These are phyloP conservation scores for Suillus paluster DNA, from an alignment of 768 basidiomycete genomes.

Conservation along the genomic window DNA sequence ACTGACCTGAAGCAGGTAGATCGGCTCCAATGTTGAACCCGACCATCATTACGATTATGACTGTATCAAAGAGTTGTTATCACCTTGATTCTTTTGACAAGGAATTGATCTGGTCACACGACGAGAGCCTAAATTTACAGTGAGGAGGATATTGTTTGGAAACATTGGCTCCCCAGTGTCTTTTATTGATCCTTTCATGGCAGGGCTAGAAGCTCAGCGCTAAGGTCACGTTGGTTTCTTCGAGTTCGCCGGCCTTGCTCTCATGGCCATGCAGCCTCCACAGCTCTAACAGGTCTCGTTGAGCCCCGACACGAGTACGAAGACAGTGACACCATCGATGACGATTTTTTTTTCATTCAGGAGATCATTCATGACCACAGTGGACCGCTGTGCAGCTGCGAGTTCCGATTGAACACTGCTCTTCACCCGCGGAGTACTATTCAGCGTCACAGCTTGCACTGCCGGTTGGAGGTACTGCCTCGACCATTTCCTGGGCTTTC, in stretches of 20 bases:
- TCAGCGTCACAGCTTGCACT: conserved; percentile 7
- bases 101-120: conserved; percentile 5
- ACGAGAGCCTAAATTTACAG: conserved; percentile 2
- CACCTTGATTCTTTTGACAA: background rate
- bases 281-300: background rate
- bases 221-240: background rate
- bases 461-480: background rate
- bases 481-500: background rate
- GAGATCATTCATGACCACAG: conserved; percentile 1
- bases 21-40: conserved; percentile 1
- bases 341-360: background rate
- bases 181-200: conserved; percentile 3
- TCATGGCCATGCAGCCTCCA: background rate
- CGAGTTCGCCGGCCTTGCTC: background rate
- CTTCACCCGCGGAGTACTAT: background rate
- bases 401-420: background rate
- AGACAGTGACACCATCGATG: background rate
- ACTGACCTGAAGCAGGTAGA: conserved; percentile 7
- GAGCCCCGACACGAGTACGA: background rate
- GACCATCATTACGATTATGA: conserved; percentile 3
- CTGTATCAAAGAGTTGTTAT: background rate
- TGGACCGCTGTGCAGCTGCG: background rate
- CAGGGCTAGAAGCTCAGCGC: background rate
- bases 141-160: background rate
- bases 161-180: background rate